These are phyloP conservation scores for Maudiozyma humilis DNA, from an alignment of 1,139 yeast genomes.

Conservation along the genomic window DNA sequence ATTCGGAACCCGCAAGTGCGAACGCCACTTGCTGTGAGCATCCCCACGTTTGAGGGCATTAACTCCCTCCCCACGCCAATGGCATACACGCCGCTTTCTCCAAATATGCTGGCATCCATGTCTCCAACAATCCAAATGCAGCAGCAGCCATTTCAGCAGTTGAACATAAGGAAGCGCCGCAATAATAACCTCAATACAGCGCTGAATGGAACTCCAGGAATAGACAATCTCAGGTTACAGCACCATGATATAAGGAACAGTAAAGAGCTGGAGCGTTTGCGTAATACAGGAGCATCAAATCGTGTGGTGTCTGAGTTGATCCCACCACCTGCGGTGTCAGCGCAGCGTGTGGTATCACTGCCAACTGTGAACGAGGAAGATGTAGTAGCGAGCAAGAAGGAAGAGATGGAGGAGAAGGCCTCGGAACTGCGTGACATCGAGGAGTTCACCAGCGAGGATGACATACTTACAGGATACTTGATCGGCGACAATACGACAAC, in stretches of 20 bases:
- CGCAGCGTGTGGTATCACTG: slow-evolving; percentile 22
- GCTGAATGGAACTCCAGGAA: slow-evolving; percentile 12
- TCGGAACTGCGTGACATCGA: slow-evolving; percentile 4
- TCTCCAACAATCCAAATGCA: slow-evolving; percentile 12
- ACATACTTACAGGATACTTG: slow-evolving; percentile 20
- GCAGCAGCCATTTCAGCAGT: slow-evolving; percentile 5
- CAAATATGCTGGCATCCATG: slow-evolving; percentile 11
- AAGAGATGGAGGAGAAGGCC: not conserved
- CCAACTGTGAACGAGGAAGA: slow-evolving; percentile 21
- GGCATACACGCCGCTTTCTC: slow-evolving; percentile 23
- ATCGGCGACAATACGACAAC: slow-evolving; percentile 18
- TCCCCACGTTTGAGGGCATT: slow-evolving; percentile 21
- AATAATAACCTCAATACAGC: slow-evolving; percentile 6
- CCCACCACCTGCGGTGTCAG: slow-evolving; percentile 14
- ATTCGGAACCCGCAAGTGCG: not conserved
- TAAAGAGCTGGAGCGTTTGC: slow-evolving; percentile 8
- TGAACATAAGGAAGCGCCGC: slow-evolving; percentile 16
- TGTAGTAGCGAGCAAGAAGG: not conserved
- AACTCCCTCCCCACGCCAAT: slow-evolving; percentile 28
- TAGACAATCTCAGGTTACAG: not conserved
- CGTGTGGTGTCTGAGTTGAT: slow-evolving; percentile 25
- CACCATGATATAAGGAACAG: slow-evolving; percentile 4
- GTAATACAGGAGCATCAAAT: slow-evolving; percentile 9
- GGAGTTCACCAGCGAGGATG: slow-evolving; percentile 6
- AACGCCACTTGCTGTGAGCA: slow-evolving; percentile 17